These are phyloP conservation scores for Rhizomucor miehei DNA, from an alignment of 371 early-diverging fungal species.

Conservation along the genomic window DNA sequence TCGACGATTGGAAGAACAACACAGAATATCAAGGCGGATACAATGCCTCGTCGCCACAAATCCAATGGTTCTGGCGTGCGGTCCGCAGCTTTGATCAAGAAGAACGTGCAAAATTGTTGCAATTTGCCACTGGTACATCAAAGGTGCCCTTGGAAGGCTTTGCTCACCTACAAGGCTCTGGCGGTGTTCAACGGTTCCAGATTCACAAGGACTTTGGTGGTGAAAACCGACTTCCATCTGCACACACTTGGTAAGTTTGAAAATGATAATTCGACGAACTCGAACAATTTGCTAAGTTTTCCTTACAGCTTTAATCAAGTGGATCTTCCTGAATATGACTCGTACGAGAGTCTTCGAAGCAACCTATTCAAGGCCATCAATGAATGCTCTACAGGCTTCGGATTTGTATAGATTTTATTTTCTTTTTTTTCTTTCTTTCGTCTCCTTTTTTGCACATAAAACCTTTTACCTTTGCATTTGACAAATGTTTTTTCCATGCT, in stretches of 20 bases:
- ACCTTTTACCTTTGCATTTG: background rate
- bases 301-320: conserved; percentile 93
- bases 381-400: conserved; percentile 96
- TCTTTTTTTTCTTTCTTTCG: background rate
- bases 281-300: too few species aligned
- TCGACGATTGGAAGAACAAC: conserved; percentile 99
- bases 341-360: conserved; percentile 90
- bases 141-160: conserved; percentile 99
- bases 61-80: conserved; percentile 99
- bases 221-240: conserved; percentile 87
- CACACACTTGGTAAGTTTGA: conserved; percentile 91
- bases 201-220: conserved; percentile 96
- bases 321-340: conserved; percentile 94
- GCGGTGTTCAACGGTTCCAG: conserved; percentile 97
- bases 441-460: background rate
- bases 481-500: too few species aligned
- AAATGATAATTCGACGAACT: background rate
- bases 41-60: conserved; percentile 78
- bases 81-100: conserved; percentile 97
- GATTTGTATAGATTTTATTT: conserved; percentile 65
- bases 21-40: conserved; percentile 95
- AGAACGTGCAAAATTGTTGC: conserved; percentile 96
- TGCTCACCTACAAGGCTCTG: conserved; percentile 88
- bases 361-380: conserved; percentile 87
- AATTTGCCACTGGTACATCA: conserved; percentile 98